Percentiles rank a stretch among this genome's conserved stretches.
phyloP scores from a whole-genome alignment of 1,284 basidiomycete genomes.

The Hypsizygus ulmarius region DNA sequence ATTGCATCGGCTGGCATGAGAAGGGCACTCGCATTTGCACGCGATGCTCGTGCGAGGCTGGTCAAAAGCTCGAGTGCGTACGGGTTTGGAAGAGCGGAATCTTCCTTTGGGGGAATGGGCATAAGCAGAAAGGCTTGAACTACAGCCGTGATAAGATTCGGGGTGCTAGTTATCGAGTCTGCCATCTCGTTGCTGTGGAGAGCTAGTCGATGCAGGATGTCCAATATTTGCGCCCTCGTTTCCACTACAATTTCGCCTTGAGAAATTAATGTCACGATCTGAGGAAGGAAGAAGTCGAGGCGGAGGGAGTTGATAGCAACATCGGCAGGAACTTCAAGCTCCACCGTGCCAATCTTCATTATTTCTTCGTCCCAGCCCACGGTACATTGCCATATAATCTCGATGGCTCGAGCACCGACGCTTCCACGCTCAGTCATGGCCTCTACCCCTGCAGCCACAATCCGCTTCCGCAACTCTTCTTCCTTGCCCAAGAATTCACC shows the following conservation, averaged over 20 bases:
- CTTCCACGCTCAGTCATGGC: slow-evolving; percentile 66
- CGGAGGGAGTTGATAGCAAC: slow-evolving; percentile 45
- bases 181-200: slow-evolving; percentile 56
- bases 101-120: slow-evolving; percentile 39
- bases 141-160: slow-evolving; percentile 53
- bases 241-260: slow-evolving; percentile 45
- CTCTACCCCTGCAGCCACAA: slow-evolving; percentile 63
- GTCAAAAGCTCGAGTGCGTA: slow-evolving; percentile 59
- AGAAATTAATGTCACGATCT: slow-evolving; percentile 36
- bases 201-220: slow-evolving; percentile 61
- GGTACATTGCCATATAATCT: slow-evolving; percentile 68
- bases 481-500: slow-evolving; percentile 45
- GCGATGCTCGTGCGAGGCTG: slow-evolving; percentile 62
- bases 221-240: slow-evolving; percentile 58
- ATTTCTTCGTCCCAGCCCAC: slow-evolving; percentile 55
- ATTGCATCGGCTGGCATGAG: slow-evolving; percentile 60
- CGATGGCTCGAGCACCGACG: slow-evolving; percentile 63
- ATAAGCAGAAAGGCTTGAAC: slow-evolving; percentile 57
- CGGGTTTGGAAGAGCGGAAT: slow-evolving; percentile 43
- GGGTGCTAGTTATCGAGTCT: slow-evolving; percentile 48
- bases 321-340: slow-evolving; percentile 37
- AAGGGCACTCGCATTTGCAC: slow-evolving; percentile 63
- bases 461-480: slow-evolving; percentile 47
- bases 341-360: slow-evolving; percentile 45
- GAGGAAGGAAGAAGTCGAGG: slow-evolving; percentile 53